Base-by-base conservation (phyloP, 1,139 yeast genomes). In the Eremothecium cymbalariae region DNA sequence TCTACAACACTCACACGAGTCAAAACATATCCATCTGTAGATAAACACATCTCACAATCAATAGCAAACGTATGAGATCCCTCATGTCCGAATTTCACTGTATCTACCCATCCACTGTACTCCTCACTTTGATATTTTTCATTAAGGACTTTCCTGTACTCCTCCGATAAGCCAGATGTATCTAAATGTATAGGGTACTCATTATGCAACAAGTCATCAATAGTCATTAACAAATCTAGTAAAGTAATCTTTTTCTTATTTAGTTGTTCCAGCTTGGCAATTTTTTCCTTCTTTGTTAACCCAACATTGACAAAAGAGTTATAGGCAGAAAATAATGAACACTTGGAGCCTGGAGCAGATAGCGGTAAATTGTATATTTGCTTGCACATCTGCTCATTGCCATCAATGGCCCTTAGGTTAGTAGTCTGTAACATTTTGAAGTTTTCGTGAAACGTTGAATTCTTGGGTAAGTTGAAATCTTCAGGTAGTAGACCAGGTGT, bases 21-120 rank as follows among this genome's bases (percentile, higher is more conserved):
- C 27, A 88, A 63, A 3, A 76, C 95, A 31, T 70, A 67, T 0
- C 84, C 85, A 2, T 52, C 44, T 0, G 62, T 71, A 0, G 90
- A 62, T 38, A 68, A 62, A 54, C 95, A 85, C 83, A 90, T 90
- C 59, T 90, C 98, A 62, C 98, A 90, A 59, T 90, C 98, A 15
- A 90, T 50, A 0, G 94, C 93, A 61, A 72, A 84, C 0, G 81
- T 74, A 36, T 66, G 75, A 3, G 79, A 70, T 0, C 74, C 77
- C 3, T 63, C 72, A 43, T 73, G 76, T 1, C 66, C 71, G 44
- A 70, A 68, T 1, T 51, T 44, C 12, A 33, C 44, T 0, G 95
- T 84, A 39, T 75, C 75, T 0, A 68, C 70, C 81, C 83, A 81
- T 1, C 63, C 70, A 4, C 52, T 55, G 9, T 30, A 9, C 8